Evolutionary conservation across 306 rosid genomes (phyloP).

Genomic region (Trifolium repens): DNA sequence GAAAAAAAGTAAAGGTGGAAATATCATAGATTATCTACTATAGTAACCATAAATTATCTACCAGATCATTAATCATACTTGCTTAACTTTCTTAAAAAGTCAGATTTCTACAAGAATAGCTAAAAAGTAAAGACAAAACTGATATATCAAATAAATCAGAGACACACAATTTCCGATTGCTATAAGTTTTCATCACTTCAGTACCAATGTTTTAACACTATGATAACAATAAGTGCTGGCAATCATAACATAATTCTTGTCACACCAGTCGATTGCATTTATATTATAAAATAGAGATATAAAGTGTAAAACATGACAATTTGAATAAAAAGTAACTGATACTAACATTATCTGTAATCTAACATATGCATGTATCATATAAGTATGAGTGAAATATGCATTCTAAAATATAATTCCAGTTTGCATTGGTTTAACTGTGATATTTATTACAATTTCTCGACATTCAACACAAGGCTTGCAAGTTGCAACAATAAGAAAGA

Average conservation of each 20-base stretch:
- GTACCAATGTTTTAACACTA: neutral
- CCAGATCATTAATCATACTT: neutral
- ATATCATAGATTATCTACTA: slow-evolving; percentile 27
- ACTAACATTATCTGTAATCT: neutral
- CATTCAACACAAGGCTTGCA: neutral
- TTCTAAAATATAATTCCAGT: neutral
- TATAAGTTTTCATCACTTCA: neutral
- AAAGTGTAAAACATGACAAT: neutral
- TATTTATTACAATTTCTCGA: too few species aligned
- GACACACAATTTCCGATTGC: neutral
- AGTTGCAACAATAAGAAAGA: neutral
- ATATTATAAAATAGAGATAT: neutral
- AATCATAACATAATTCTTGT: neutral
- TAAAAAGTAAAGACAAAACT: neutral
- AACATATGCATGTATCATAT: neutral
- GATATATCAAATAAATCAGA: neutral
- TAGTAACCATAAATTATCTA: slow-evolving; percentile 6
- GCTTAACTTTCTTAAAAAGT: slow-evolving; percentile 6
- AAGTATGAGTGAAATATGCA: neutral
- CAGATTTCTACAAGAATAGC: neutral
- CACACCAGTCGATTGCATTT: neutral
- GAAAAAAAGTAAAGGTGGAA: slow-evolving; percentile 5
- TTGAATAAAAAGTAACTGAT: neutral
- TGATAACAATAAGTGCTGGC: neutral
- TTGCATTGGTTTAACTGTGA: neutral